Percentiles rank a stretch among this genome's conserved stretches.
These are phyloP conservation scores for Clitocybe nebularis DNA, from an alignment of 1,284 basidiomycete species.

Conservation along the genomic window DNA sequence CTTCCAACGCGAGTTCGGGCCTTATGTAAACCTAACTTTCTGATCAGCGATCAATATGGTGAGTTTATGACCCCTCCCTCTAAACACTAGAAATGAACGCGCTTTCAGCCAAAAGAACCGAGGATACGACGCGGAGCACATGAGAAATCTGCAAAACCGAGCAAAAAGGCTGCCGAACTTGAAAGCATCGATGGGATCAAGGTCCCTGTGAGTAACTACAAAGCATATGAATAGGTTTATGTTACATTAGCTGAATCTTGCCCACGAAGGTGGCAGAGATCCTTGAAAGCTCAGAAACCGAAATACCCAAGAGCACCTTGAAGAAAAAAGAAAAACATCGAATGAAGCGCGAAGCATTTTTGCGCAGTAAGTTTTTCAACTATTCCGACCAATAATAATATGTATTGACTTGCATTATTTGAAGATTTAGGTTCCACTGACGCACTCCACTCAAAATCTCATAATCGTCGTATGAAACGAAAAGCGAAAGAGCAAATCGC, in stretches of 20 bases:
- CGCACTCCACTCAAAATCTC: constrained; percentile 72
- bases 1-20: no score
- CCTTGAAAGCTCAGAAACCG: constrained; percentile 27
- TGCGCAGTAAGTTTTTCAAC: constrained; percentile 45
- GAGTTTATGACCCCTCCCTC: no score
- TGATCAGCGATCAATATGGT: no score
- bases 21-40: no score
- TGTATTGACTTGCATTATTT: constrained; percentile 7
- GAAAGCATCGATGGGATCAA: constrained; percentile 37
- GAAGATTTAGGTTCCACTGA: constrained; percentile 53
- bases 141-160: constrained; percentile 46
- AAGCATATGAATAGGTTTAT: not conserved
- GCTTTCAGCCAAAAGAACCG: constrained; percentile 57
- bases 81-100: no score
- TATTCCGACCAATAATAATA: not conserved
- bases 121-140: constrained; percentile 44
- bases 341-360: constrained; percentile 62
- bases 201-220: constrained; percentile 30
- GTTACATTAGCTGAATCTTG: constrained; percentile 3
- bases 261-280: constrained; percentile 42
- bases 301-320: constrained; percentile 23
- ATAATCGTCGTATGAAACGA: constrained; percentile 65
- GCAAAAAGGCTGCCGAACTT: constrained; percentile 44
- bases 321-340: constrained; percentile 72
- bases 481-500: constrained; percentile 69